phyloP scores from a whole-genome alignment of 2,329 filamentous ascomycete genomes.

The Aspergillus tamarii region DNA sequence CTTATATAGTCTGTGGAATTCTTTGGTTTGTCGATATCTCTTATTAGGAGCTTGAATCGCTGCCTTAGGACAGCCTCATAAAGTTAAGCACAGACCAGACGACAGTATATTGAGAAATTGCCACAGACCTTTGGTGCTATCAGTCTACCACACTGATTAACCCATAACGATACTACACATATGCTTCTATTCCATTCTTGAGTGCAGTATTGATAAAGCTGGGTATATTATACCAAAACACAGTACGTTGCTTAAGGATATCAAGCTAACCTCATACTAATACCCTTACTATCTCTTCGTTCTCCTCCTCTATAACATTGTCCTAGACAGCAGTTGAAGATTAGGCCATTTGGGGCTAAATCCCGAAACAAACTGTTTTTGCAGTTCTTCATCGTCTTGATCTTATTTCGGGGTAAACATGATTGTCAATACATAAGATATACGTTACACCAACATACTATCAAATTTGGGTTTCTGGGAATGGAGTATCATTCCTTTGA shows the following conservation, averaged over 20 bases:
- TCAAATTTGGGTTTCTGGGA: neutral
- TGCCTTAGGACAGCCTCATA: neutral
- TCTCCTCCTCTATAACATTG: neutral
- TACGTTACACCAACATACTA: neutral
- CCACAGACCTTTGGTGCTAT: neutral
- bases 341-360: neutral
- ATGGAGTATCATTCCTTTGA: neutral
- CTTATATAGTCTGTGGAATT: neutral
- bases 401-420: neutral
- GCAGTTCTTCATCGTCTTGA: neutral
- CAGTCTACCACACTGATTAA: neutral
- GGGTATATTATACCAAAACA: neutral
- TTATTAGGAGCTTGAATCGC: neutral
- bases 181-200: neutral
- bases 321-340: neutral
- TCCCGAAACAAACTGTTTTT: neutral
- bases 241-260: neutral
- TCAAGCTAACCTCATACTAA: neutral
- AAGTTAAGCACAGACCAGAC: neutral
- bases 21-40: neutral
- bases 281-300: neutral
- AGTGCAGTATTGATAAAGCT: neutral
- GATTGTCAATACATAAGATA: neutral
- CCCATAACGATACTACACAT: neutral
- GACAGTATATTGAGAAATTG: neutral